Evolutionary conservation across 768 basidiomycete genomes (phyloP), one percentile per base, ranked within the genome.

Genomic region (Boletus rubropictus): DNA sequence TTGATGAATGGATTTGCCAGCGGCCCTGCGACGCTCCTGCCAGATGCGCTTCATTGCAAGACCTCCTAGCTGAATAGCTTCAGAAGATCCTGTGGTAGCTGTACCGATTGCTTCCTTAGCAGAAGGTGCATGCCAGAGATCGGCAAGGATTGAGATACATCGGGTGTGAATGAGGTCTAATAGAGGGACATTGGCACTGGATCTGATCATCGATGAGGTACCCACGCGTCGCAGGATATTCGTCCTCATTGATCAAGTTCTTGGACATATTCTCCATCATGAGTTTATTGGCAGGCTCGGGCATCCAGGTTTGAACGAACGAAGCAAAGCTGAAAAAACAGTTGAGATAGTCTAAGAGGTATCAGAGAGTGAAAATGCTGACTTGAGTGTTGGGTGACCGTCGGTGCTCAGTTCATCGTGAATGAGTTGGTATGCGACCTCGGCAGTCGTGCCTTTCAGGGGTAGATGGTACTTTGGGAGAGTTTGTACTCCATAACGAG

Each of bases 51-150:
- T 86, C 75, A 86, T 76, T 28, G 83, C 82, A 11, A 86, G 70
- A 32, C 84, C 84, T 7, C 81, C 83, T 12, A 86, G 80, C 62
- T 82, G 80, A 59, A 85, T 84, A 5, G 84, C 83, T 63, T 86
- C 83, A 4, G 78, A 82, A 5, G 77, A 79, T 8, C 84, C 84
- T 1, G 82, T 84, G 5, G 84, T 85, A 5, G 83, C 82, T 0
- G 83, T 82, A 1, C 83, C 83, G 38, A 84, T 73, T 2, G 83
- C 81, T 36, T 77, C 60, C 42, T 73, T 68, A 14, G 68, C 57
- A 29, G 74, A 70, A 21, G 79, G 80, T 1, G 79, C 82, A 53
- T 86, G 74, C 83, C 83, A 86, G 28, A 86, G 73, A 58, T 81
- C 71, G 22, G 84, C 78, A 46, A 85, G 72, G 59, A 81, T 80